Evolutionary conservation across 495 filamentous ascomycete species (phyloP).

Genomic region (Penicillium pancosmium): DNA sequence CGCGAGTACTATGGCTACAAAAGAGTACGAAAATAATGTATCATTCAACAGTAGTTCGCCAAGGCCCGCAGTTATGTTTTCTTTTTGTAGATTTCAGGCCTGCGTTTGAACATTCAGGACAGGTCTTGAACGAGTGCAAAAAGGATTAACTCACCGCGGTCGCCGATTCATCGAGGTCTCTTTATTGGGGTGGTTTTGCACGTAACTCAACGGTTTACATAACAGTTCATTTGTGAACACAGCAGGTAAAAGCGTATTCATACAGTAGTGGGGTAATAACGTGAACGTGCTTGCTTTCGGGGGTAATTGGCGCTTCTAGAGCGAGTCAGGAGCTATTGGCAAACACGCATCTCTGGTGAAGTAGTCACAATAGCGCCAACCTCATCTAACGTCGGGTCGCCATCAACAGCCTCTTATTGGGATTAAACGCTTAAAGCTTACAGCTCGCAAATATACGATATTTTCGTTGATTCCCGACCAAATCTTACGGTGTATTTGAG

Average conservation of each 20-base stretch:
- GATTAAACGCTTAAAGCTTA: not conserved
- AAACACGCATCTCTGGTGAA: no score
- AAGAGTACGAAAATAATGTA: conserved; percentile 2
- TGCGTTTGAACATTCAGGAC: not conserved
- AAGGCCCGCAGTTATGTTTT: not conserved
- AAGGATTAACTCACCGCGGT: not conserved
- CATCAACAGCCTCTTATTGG: not conserved
- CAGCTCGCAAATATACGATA: conserved; percentile 2
- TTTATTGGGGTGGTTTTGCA: not conserved
- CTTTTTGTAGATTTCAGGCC: not conserved
- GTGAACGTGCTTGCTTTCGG: conserved; percentile 1
- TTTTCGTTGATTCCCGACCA: conserved; percentile 3
- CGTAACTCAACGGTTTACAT: not conserved
- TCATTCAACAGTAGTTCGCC: not conserved
- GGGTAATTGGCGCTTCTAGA: not conserved
- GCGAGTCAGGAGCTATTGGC: not conserved
- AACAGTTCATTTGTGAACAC: not conserved
- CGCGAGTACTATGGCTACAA: not conserved
- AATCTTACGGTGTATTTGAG: conserved; percentile 3
- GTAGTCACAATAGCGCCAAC: no score
- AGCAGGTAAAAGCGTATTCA: not conserved
- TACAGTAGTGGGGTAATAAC: not conserved
- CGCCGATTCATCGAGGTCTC: not conserved
- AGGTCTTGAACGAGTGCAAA: conserved; percentile 1
- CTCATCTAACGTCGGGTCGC: no score